Evolutionary conservation across 306 rosid species (phyloP).

Genomic region (Vigna trinervia): DNA sequence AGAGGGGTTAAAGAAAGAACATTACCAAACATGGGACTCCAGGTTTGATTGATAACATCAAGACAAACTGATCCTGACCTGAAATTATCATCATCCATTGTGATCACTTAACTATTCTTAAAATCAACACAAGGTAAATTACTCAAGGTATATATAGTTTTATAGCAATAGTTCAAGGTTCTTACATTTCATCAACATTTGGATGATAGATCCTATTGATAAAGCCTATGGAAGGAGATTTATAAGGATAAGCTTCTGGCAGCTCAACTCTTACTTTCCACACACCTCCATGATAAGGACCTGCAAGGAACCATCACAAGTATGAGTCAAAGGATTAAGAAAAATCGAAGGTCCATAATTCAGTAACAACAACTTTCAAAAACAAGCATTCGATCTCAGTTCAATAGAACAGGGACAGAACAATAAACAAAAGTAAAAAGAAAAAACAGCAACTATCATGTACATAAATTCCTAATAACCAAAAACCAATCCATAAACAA

Average conservation of each 20-base stretch:
- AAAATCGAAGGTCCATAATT: slow-evolving; percentile 2
- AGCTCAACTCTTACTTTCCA: slow-evolving; percentile 69
- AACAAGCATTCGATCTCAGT: slow-evolving; percentile 12
- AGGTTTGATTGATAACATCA: slow-evolving; percentile 68
- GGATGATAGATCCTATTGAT: slow-evolving; percentile 69
- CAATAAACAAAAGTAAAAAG: slow-evolving; percentile 37
- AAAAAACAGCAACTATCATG: slow-evolving; percentile 17
- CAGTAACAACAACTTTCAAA: slow-evolving; percentile 31
- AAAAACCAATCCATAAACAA: background rate
- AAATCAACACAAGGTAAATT: slow-evolving; percentile 32
- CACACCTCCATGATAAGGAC: slow-evolving; percentile 70
- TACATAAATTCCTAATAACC: slow-evolving; percentile 12
- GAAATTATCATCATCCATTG: slow-evolving; percentile 39
- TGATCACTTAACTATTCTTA: slow-evolving; percentile 2
- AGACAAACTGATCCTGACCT: slow-evolving; percentile 76
- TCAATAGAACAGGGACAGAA: slow-evolving; percentile 41
- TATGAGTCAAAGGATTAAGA: slow-evolving; percentile 40
- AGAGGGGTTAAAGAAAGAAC: slow-evolving; percentile 16
- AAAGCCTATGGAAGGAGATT: slow-evolving; percentile 69
- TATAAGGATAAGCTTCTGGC: slow-evolving; percentile 68
- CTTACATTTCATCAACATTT: slow-evolving; percentile 67
- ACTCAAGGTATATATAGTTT: slow-evolving; percentile 17
- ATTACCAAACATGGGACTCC: slow-evolving; percentile 75
- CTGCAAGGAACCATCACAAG: slow-evolving; percentile 51
- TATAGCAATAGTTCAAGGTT: slow-evolving; percentile 25